phyloP scores from a whole-genome alignment of 805 yeast species.

The Saccharomycopsis sp. region DNA sequence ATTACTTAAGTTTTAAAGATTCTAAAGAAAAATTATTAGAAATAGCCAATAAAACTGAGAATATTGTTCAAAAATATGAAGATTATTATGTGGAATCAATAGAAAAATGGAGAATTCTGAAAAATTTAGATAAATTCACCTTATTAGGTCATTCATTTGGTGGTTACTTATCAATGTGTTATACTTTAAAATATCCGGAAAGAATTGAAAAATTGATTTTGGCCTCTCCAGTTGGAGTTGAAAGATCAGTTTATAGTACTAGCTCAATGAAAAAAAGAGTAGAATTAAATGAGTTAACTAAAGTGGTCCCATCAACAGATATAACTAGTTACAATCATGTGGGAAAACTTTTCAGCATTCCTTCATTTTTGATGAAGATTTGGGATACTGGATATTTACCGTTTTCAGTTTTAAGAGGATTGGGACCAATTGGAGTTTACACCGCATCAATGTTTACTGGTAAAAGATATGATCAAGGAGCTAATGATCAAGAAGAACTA shows the following conservation, averaged over 20 bases:
- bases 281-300: conserved; percentile 20
- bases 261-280: conserved; percentile 26
- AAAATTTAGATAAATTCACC: conserved; percentile 43
- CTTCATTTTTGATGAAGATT: conserved; percentile 35
- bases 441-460: conserved; percentile 22
- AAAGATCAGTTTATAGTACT: conserved; percentile 53
- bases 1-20: conserved; percentile 15
- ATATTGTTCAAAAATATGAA: conserved; percentile 37
- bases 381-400: conserved; percentile 29
- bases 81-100: conserved; percentile 45
- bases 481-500: conserved; percentile 21
- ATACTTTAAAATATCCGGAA: conserved; percentile 48
- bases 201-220: conserved; percentile 44
- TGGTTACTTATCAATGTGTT: conserved; percentile 59
- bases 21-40: conserved; percentile 20
- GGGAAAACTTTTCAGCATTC: conserved; percentile 31
- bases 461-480: conserved; percentile 22
- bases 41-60: conserved; percentile 28
- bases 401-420: conserved; percentile 9
- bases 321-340: conserved; percentile 30
- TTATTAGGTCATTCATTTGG: conserved; percentile 75
- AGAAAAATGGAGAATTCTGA: conserved; percentile 50
- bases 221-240: conserved; percentile 74
- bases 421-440: conserved; percentile 29
- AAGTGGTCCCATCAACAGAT: conserved; percentile 26